Base-by-base conservation (phyloP, 192 early-diverging fungal species). In the Coemansia javaensis region DNA sequence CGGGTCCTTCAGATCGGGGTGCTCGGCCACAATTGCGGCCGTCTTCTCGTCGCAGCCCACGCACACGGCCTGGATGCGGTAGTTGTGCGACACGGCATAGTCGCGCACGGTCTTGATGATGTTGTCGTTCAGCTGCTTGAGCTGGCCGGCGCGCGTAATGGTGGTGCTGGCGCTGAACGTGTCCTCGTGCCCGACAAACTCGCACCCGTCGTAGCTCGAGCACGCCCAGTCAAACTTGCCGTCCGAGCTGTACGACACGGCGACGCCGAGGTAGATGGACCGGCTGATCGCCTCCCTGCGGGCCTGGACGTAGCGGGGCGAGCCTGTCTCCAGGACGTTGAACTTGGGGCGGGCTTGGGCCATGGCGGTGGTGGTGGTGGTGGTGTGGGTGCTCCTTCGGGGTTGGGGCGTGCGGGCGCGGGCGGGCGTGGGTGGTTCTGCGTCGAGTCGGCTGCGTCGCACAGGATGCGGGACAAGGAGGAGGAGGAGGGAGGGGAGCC, bases 141-240 rank as follows among this genome's bases (percentile, higher is more conserved):
- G 73, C 38, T 70, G 74, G n/a, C 47, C 43, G 7, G 67, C 33
- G 4, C 37, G 36, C 7, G 35, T 48, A 15, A 54, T 6, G 2
- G 53, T 41, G 5, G 53, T 34, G 33, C 48, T 52, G 18, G 60
- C 22, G 18, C 37, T 38, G 23, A 82, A 49, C 20, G 56, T 47
- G 20, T 78, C 81, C 17, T 78, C 51, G 65, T 85, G 81, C 44
- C 79, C 81, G 15, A 73, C 71, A 38, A 75, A 78, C 53, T 82
- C 86, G 50, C 53, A 73, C 16, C 85, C 87, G 54, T 90, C 85
- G 53, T 90, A 83, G 38, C 80, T 77, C 39, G 79, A 88, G 58
- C 85, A 73, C 15, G 81, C 63, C 60, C 79, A 86, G 16, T 67
- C 53, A 44, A 77, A 72, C 27, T 47, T 47, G 30, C 72, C 62